Percentiles rank a stretch among this genome's conserved stretches.
These are phyloP conservation scores for Lachancea fermentati DNA, from an alignment of 805 yeast species.

Conservation along the genomic window DNA sequence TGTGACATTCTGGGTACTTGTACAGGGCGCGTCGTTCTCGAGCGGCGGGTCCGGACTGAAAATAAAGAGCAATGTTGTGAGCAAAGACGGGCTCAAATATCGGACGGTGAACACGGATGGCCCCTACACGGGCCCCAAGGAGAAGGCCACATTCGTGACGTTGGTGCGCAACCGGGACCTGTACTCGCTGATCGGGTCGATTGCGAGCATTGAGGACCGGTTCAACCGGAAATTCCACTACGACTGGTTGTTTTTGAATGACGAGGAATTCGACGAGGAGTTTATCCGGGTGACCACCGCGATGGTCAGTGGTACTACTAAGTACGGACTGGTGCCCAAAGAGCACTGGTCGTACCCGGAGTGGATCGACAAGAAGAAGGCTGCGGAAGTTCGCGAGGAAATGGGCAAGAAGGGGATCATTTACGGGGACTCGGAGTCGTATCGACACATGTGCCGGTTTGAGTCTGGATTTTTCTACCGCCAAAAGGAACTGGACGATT, in stretches of 20 bases:
- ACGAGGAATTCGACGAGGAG: constrained; percentile 65
- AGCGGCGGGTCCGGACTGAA: constrained; percentile 3
- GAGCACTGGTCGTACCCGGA: constrained; percentile 88
- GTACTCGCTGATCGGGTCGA: constrained; percentile 50
- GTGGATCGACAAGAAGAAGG: constrained; percentile 69
- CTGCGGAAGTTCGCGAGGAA: constrained; percentile 52
- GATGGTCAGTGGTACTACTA: constrained; percentile 59
- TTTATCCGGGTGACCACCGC: constrained; percentile 51
- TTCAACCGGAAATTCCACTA: constrained; percentile 72
- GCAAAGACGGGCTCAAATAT: constrained; percentile 12
- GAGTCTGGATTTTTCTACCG: constrained; percentile 81
- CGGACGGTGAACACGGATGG: constrained; percentile 12
- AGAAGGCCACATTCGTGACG: constrained; percentile 40
- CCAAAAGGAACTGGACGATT: constrained; percentile 58
- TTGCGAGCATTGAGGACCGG: constrained; percentile 68
- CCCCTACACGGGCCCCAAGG: constrained; percentile 15
- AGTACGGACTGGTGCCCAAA: constrained; percentile 65
- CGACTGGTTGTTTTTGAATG: constrained; percentile 91
- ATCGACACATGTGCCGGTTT: constrained; percentile 88
- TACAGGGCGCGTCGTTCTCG: constrained; percentile 5
- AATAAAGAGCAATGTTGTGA: neutral
- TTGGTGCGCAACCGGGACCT: constrained; percentile 68
- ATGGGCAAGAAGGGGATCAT: constrained; percentile 53
- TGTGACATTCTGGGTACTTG: constrained; percentile 5
- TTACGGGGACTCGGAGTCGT: constrained; percentile 70